Conservation (phyloP, 805 yeast genomes). For the Nakazawaea ernobii region DNA sequence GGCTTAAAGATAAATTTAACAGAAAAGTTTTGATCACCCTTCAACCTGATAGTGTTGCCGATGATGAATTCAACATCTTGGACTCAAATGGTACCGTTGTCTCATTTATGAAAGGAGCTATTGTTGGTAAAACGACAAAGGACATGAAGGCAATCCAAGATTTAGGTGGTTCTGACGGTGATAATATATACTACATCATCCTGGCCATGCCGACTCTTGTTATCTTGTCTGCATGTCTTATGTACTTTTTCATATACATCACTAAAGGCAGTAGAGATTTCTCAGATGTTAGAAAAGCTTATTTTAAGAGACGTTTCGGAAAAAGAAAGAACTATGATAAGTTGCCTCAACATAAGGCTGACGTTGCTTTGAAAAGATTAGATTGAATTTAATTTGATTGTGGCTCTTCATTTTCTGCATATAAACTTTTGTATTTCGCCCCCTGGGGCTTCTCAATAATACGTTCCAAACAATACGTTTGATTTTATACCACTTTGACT, state of each 20-base stretch:
- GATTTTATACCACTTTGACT: no score
- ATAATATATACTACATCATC: slow-evolving; percentile 49
- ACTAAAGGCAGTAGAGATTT: slow-evolving; percentile 55
- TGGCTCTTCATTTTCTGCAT: neutral
- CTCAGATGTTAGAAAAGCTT: slow-evolving; percentile 33
- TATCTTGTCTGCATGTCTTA: slow-evolving; percentile 48
- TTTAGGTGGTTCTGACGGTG: slow-evolving; percentile 33
- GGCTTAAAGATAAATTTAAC: slow-evolving; percentile 53
- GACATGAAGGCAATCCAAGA: slow-evolving; percentile 25
- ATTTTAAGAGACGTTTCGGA: slow-evolving; percentile 9
- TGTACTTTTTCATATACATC: slow-evolving; percentile 57
- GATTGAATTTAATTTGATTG: neutral
- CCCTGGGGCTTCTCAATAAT: no score
- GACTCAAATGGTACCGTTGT: slow-evolving; percentile 33
- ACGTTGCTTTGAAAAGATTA: slow-evolving; percentile 10
- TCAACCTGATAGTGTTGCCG: slow-evolving; percentile 64
- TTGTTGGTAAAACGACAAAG: slow-evolving; percentile 41
- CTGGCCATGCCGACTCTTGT: slow-evolving; percentile 67
- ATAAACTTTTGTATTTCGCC: no score
- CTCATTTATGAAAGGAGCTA: slow-evolving; percentile 45
- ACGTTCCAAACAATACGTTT: no score
- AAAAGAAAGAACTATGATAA: slow-evolving; percentile 8
- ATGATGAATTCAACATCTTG: slow-evolving; percentile 58
- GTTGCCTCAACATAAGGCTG: slow-evolving; percentile 9
- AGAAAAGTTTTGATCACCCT: slow-evolving; percentile 59